A percentile compares a stretch with the other conserved stretches of the same genome.
Conservation (phyloP, 192 early-diverging fungal species). For the Rhizoclosmatium globosum region DNA sequence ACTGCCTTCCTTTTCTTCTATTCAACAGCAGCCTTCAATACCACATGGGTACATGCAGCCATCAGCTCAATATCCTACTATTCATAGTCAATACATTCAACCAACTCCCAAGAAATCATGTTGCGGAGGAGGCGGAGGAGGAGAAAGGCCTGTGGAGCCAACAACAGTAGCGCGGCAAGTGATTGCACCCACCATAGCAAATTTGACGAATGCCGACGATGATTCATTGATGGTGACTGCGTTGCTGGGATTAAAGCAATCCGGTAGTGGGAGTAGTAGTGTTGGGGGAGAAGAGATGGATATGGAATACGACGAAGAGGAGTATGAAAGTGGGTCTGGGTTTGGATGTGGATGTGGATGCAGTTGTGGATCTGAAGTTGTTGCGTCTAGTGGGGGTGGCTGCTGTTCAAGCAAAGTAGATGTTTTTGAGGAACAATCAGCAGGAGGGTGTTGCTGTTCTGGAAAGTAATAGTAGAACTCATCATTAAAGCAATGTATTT, state of each 20-base stretch:
- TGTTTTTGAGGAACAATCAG: background rate
- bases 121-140: background rate
- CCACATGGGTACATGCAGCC: background rate
- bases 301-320: background rate
- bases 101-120: background rate
- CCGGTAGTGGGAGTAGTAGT: background rate
- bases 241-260: background rate
- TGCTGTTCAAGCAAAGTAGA: background rate
- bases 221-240: background rate
- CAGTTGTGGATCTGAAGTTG: background rate
- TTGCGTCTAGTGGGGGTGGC: background rate
- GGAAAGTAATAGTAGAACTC: no score
- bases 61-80: background rate
- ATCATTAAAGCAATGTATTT: no score
- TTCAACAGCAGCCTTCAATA: background rate
- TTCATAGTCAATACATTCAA: constrained; percentile 1
- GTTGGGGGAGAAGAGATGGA: background rate
- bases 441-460: background rate
- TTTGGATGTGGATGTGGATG: constrained; percentile 18
- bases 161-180: background rate
- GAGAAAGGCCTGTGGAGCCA: no score
- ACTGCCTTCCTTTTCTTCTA: background rate
- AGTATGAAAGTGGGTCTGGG: background rate
- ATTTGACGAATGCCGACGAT: background rate
- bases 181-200: background rate